Conservation (phyloP, 2,329 filamentous ascomycete species). For the Ceratocystis diversiconidia region DNA sequence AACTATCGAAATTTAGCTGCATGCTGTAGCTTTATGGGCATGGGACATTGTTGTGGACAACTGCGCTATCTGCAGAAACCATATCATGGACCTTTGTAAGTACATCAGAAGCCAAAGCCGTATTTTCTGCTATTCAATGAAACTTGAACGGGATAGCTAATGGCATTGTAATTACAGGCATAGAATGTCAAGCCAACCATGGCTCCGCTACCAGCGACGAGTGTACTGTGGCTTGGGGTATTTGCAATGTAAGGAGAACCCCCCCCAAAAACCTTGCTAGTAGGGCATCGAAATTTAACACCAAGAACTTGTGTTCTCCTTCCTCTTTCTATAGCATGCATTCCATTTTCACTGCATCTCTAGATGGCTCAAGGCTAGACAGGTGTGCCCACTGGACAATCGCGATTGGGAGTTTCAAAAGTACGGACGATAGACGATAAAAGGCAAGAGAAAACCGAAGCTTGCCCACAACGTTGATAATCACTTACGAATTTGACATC, state of each 20-base stretch:
- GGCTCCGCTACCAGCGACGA: slow-evolving; percentile 94
- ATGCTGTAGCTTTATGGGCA: slow-evolving; percentile 93
- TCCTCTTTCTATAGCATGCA: slow-evolving; percentile 52
- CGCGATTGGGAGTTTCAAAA: slow-evolving; percentile 99
- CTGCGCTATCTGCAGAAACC: slow-evolving; percentile 97
- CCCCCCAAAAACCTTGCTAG: slow-evolving; percentile 19
- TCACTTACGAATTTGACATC: background rate
- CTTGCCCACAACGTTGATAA: background rate
- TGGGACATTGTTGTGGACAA: slow-evolving; percentile 99
- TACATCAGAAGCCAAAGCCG: slow-evolving; percentile 16
- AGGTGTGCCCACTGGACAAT: slow-evolving; percentile 95
- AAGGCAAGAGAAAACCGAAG: background rate
- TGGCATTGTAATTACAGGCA: slow-evolving; percentile 41
- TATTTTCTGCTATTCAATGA: no score
- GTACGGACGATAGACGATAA: slow-evolving; percentile 53
- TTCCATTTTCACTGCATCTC: slow-evolving; percentile 99
- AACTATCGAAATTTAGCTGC: slow-evolving; percentile 15
- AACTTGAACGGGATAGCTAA: slow-evolving; percentile 8
- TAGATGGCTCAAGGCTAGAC: slow-evolving; percentile 96
- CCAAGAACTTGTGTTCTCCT: background rate
- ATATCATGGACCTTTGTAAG: slow-evolving; percentile 98
- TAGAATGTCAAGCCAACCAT: slow-evolving; percentile 98
- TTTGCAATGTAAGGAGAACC: slow-evolving; percentile 68
- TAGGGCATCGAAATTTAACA: background rate
- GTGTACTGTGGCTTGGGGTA: slow-evolving; percentile 97